These are phyloP conservation scores for Strobilomyces confusus DNA, from an alignment of 768 basidiomycete species.

Conservation along the genomic window DNA sequence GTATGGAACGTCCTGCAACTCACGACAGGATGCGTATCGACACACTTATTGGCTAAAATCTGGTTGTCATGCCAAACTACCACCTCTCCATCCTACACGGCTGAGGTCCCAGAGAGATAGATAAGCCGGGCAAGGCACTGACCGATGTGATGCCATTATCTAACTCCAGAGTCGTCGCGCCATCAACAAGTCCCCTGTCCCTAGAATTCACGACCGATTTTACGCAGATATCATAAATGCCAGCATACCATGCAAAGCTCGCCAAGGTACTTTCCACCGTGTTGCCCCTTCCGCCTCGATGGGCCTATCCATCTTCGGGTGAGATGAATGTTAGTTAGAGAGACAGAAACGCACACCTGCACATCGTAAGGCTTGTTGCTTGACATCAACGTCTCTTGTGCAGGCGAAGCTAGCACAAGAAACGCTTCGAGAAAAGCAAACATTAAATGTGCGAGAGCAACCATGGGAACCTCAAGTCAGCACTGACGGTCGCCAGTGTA, in stretches of 20 bases:
- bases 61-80: conserved; percentile 80
- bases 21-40: conserved; percentile 64
- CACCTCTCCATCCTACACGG: conserved; percentile 61
- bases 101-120: conserved; percentile 4
- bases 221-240: conserved; percentile 8
- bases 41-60: conserved; percentile 61
- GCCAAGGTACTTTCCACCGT: conserved; percentile 70
- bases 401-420: conserved; percentile 25
- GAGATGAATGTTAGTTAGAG: conserved; percentile 1
- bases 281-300: conserved; percentile 75
- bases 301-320: conserved; percentile 42
- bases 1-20: conserved; percentile 14
- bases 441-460: conserved; percentile 7
- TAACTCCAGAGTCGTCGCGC: conserved; percentile 71
- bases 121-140: conserved; percentile 3
- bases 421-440: neutral
- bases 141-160: conserved; percentile 78
- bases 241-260: conserved; percentile 66
- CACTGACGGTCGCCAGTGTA: neutral
- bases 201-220: conserved; percentile 2
- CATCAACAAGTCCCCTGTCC: conserved; percentile 67
- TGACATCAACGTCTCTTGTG: conserved; percentile 23
- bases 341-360: conserved; percentile 35
- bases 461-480: conserved; percentile 13
- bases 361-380: conserved; percentile 43